phyloP scores from a whole-genome alignment of 176 grass and related monocot species.

The Carex kokanica region DNA sequence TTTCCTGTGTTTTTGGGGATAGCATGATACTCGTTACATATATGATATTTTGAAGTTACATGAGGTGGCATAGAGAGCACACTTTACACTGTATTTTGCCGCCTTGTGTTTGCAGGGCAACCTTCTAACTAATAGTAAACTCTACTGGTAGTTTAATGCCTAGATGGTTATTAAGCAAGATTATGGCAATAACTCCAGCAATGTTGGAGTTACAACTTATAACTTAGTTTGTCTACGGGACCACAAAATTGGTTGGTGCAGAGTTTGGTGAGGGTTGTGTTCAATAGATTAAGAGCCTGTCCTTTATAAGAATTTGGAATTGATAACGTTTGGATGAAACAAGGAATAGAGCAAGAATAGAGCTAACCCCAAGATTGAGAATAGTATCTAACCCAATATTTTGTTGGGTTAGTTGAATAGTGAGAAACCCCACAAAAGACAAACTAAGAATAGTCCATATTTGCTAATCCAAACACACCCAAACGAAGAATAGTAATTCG shows the following conservation, averaged over 20 bases:
- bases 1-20: not conserved
- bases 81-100: not conserved
- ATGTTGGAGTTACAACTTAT: not conserved
- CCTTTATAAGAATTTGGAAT: not conserved
- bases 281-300: not conserved
- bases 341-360: no score
- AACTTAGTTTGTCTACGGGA: not conserved
- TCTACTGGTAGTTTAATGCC: not conserved
- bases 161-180: not conserved
- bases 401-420: no score
- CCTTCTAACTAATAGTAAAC: not conserved
- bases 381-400: no score
- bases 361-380: no score
- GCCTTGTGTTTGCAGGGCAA: not conserved
- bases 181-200: not conserved
- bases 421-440: no score
- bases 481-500: no score
- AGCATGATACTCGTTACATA: not conserved
- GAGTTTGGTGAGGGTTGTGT: not conserved
- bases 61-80: not conserved
- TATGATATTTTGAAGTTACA: constrained; percentile 6
- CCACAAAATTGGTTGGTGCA: not conserved
- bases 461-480: no score
- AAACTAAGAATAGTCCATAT: no score
- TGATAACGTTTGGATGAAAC: not conserved